A percentile compares a stretch with the other conserved stretches of the same genome.
Evolutionary conservation across 1,284 basidiomycete genomes (phyloP).

Genomic region (Ustilago tritici): DNA sequence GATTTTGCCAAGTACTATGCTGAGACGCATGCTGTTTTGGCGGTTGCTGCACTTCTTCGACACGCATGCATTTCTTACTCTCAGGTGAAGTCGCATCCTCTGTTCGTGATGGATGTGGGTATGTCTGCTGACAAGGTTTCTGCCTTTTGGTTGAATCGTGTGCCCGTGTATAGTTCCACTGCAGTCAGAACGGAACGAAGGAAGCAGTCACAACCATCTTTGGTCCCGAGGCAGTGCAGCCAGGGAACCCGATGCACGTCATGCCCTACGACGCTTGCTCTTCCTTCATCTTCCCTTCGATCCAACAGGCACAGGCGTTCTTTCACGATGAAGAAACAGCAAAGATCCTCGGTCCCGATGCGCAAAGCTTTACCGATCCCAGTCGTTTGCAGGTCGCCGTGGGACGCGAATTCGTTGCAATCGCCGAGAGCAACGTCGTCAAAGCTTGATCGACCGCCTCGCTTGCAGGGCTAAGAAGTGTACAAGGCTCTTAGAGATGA

Average conservation of each 20-base stretch:
- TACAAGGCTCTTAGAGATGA: slow-evolving; percentile 23
- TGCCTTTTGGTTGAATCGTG: background rate
- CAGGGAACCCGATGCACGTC: slow-evolving; percentile 20
- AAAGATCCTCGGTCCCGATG: slow-evolving; percentile 18
- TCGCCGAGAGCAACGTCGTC: slow-evolving; percentile 7
- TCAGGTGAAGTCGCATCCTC: slow-evolving; percentile 11
- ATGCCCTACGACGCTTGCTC: slow-evolving; percentile 32
- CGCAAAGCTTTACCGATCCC: slow-evolving; percentile 25
- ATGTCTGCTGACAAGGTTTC: background rate
- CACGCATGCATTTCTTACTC: slow-evolving; percentile 27
- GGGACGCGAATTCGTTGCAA: slow-evolving; percentile 18
- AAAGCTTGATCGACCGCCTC: background rate
- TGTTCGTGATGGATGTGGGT: background rate
- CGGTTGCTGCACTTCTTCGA: slow-evolving; percentile 18
- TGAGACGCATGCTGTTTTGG: slow-evolving; percentile 16
- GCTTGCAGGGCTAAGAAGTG: background rate
- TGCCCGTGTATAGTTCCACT: slow-evolving; percentile 15
- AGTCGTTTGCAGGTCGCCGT: slow-evolving; percentile 21
- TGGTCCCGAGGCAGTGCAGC: slow-evolving; percentile 21
- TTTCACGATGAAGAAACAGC: slow-evolving; percentile 26
- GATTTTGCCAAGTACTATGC: slow-evolving; percentile 29
- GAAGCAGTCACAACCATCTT: slow-evolving; percentile 16
- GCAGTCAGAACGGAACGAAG: slow-evolving; percentile 16
- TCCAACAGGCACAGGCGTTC: slow-evolving; percentile 21
- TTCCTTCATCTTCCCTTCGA: slow-evolving; percentile 24